These are phyloP conservation scores for Populus nigra DNA, from an alignment of 345 rosid genomes.

Conservation along the genomic window DNA sequence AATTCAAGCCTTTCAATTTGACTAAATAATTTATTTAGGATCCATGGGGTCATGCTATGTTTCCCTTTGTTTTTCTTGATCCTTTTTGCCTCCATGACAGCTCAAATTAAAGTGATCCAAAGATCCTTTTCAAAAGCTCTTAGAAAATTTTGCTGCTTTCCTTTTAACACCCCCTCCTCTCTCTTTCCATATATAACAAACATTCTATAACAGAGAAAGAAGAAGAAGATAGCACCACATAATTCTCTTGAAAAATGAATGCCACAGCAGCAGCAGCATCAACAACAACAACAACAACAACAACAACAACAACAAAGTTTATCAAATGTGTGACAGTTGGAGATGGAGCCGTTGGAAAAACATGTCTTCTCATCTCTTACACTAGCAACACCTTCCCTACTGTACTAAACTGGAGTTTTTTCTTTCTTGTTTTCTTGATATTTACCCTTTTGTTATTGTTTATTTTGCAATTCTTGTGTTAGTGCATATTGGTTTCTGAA, in stretches of 20 bases:
- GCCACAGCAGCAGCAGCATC: conserved; percentile 17
- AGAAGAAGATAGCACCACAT: background rate
- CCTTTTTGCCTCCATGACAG: conserved; percentile 49
- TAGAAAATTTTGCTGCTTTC: conserved; percentile 18
- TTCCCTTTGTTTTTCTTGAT: background rate
- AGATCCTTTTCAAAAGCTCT: conserved; percentile 7
- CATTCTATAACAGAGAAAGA: background rate
- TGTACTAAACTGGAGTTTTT: conserved; percentile 22
- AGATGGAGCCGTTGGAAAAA: conserved; percentile 94
- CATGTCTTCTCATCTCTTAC: conserved; percentile 84
- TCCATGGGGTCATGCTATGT: background rate
- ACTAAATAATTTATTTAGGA: background rate
- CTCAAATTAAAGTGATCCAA: conserved; percentile 59
- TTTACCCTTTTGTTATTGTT: background rate
- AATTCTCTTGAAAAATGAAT: background rate
- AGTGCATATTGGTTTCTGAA: background rate
- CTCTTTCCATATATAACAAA: background rate
- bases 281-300: conserved; percentile 38
- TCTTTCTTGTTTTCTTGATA: background rate
- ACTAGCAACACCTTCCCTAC: conserved; percentile 89
- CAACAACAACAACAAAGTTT: conserved; percentile 49
- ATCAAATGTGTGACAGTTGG: conserved; percentile 93
- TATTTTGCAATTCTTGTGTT: background rate
- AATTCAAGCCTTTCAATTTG: too few relatives aligned
- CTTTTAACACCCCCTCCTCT: background rate